A percentile compares a stretch with the other conserved stretches of the same genome.
These are phyloP conservation scores for Pachysandra terminalis DNA, from an alignment of 164 flowering plant species.

Conservation along the genomic window DNA sequence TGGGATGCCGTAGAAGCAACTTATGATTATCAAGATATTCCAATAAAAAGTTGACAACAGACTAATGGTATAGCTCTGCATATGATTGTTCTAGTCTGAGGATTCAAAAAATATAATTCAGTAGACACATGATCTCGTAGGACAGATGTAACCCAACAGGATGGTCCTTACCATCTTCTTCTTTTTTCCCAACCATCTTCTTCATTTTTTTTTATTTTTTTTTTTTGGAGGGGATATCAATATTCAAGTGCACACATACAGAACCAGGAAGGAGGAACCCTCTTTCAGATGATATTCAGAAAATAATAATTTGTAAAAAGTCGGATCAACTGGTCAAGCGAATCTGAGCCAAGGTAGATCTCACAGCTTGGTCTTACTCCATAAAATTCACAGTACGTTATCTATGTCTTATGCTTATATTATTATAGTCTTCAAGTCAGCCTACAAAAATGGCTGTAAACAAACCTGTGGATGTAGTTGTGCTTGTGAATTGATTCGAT, in stretches of 20 bases:
- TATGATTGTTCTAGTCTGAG: not conserved
- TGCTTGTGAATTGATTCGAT: slow-evolving; percentile 57
- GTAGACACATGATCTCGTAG: too few relatives aligned
- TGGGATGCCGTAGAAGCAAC: not conserved
- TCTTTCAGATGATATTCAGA: too few relatives aligned
- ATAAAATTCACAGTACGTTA: not conserved
- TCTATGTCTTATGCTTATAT: not conserved
- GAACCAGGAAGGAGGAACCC: too few relatives aligned
- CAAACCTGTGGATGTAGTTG: slow-evolving; percentile 52
- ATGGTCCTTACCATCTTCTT: too few relatives aligned
- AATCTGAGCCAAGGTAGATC: not conserved
- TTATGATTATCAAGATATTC: not conserved
- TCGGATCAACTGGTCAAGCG: too few relatives aligned
- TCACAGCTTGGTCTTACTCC: not conserved
- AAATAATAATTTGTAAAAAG: too few relatives aligned
- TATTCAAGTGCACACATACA: too few relatives aligned
- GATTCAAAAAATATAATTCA: too few relatives aligned
- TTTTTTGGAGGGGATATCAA: too few relatives aligned
- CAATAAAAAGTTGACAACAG: not conserved
- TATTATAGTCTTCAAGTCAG: not conserved
- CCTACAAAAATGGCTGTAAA: not conserved
- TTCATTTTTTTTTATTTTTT: too few relatives aligned
- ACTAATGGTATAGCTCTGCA: not conserved
- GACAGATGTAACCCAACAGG: too few relatives aligned
- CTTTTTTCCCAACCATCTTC: too few relatives aligned